Conservation (phyloP, 192 early-diverging fungal genomes). For the Linnemannia elongata region DNA sequence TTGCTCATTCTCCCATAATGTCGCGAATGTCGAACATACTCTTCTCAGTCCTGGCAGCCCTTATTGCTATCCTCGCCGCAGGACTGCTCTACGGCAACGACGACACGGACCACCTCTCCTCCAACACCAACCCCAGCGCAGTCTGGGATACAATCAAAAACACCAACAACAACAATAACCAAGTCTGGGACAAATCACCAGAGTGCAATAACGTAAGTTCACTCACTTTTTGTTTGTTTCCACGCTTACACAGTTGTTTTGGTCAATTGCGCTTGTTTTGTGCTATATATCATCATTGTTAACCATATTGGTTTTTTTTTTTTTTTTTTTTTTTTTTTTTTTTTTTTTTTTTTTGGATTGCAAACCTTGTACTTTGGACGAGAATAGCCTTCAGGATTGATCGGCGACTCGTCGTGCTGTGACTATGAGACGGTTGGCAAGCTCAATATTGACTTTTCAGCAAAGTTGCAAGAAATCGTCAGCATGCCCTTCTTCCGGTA, state of each 20-base stretch:
- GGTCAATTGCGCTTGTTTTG: background rate
- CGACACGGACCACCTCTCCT: background rate
- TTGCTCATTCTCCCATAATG: conserved; percentile 12
- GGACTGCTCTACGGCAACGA: conserved; percentile 35
- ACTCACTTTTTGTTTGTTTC: background rate
- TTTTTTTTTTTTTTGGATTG: background rate
- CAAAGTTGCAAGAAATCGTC: conserved; percentile 81
- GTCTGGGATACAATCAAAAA: background rate
- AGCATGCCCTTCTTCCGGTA: conserved; percentile 91
- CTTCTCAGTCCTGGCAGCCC: conserved; percentile 30
- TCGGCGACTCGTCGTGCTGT: conserved; percentile 75
- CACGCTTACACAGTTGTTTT: background rate
- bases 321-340: background rate
- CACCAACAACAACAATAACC: background rate
- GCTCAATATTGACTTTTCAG: conserved; percentile 80
- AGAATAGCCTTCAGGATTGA: conserved; percentile 64
- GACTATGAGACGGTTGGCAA: conserved; percentile 81
- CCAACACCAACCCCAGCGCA: background rate
- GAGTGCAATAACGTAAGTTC: conserved; percentile 42
- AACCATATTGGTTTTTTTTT: background rate
- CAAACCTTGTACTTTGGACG: background rate
- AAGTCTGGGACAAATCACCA: background rate
- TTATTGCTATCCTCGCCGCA: conserved; percentile 45
- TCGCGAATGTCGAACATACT: conserved; percentile 16
- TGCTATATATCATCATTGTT: background rate